Evolutionary conservation across 169 alveolate genomes (phyloP).

Genomic region (Plasmodium fragile): DNA sequence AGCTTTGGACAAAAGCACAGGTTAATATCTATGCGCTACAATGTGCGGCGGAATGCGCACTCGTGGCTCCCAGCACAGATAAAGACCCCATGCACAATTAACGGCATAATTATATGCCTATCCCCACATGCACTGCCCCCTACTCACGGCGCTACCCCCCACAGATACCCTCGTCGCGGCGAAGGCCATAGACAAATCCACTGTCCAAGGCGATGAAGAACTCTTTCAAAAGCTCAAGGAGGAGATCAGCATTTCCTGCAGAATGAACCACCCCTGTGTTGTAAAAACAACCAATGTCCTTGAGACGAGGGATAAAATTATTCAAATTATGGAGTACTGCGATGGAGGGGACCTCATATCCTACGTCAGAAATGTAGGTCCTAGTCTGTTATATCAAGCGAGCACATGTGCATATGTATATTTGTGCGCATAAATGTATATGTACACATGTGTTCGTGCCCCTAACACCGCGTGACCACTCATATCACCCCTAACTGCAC

Average conservation of each 20-base stretch:
- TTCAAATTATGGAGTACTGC: slow-evolving; percentile 90
- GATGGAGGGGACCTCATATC: slow-evolving; percentile 94
- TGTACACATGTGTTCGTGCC: neutral
- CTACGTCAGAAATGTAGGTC: slow-evolving; percentile 88
- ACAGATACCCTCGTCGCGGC: slow-evolving; percentile 77
- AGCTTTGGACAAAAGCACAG: slow-evolving; percentile 79
- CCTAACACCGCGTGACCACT: neutral
- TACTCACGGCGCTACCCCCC: neutral
- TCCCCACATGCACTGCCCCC: neutral
- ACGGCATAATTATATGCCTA: neutral
- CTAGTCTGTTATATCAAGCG: too few relatives aligned
- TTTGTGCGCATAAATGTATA: neutral
- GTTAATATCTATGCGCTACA: neutral
- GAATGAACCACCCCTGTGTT: slow-evolving; percentile 85
- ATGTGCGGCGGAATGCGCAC: neutral
- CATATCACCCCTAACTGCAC: neutral
- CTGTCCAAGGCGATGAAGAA: slow-evolving; percentile 78
- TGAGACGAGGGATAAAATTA: slow-evolving; percentile 86
- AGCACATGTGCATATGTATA: neutral
- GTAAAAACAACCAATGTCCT: slow-evolving; percentile 84
- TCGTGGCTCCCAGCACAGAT: neutral
- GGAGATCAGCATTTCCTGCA: slow-evolving; percentile 83
- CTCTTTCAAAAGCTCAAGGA: slow-evolving; percentile 80
- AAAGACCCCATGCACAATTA: neutral
- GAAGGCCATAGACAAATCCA: slow-evolving; percentile 82